Evolutionary conservation across 768 basidiomycete species (phyloP).

Genomic region (Tylopilus sp.): DNA sequence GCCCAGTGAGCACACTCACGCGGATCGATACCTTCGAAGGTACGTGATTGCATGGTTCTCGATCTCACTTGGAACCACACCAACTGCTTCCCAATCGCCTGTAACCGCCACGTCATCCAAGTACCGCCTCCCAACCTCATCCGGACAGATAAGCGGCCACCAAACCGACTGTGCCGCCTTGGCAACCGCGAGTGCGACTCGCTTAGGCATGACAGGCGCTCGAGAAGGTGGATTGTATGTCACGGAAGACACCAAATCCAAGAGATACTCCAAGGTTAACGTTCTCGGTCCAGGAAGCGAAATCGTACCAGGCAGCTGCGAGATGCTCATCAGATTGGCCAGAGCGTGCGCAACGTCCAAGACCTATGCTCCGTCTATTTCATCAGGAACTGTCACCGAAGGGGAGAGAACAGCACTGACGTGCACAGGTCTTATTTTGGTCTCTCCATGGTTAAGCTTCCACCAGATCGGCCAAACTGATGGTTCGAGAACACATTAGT

Average conservation of each 20-base stretch:
- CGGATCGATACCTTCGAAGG: slow-evolving; percentile 82
- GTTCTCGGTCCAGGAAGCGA: slow-evolving; percentile 87
- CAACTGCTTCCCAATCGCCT: slow-evolving; percentile 83
- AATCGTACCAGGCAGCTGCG: slow-evolving; percentile 63
- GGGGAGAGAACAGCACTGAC: slow-evolving; percentile 43
- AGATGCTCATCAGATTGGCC: slow-evolving; percentile 64
- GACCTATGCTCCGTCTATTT: slow-evolving; percentile 49
- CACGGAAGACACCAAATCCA: slow-evolving; percentile 74
- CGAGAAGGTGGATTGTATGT: slow-evolving; percentile 72
- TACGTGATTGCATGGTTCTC: slow-evolving; percentile 89
- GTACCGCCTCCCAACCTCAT: slow-evolving; percentile 86
- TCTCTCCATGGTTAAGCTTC: slow-evolving; percentile 87
- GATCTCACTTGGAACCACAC: slow-evolving; percentile 77
- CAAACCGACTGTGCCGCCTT: slow-evolving; percentile 62
- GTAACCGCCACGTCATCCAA: slow-evolving; percentile 73
- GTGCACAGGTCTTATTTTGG: slow-evolving; percentile 88
- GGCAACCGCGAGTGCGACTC: slow-evolving; percentile 60
- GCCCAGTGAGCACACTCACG: slow-evolving; percentile 53
- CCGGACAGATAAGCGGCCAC: slow-evolving; percentile 92
- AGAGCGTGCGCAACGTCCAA: slow-evolving; percentile 93
- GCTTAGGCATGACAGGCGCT: slow-evolving; percentile 75
- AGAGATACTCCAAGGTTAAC: slow-evolving; percentile 76
- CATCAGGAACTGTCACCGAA: slow-evolving; percentile 14
- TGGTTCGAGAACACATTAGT: slow-evolving; percentile 9
- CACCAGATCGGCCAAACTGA: slow-evolving; percentile 86